These are phyloP conservation scores for Diaporthe velutina DNA, from an alignment of 2,329 filamentous ascomycete species.

Conservation along the genomic window DNA sequence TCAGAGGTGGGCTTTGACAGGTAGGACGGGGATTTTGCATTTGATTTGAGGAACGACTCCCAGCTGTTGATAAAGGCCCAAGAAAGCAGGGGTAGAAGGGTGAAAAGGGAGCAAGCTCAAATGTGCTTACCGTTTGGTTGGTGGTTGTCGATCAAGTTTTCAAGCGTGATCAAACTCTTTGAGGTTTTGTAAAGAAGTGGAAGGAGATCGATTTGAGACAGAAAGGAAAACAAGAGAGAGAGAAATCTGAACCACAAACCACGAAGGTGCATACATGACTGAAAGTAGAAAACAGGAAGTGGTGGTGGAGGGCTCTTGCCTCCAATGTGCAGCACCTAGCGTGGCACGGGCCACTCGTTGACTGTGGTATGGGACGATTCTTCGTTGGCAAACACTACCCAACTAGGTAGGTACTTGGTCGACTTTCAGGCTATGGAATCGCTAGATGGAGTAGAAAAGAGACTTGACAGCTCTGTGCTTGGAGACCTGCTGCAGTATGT, in stretches of 20 bases:
- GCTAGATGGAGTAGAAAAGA: background rate
- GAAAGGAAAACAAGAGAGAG: background rate
- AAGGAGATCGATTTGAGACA: background rate
- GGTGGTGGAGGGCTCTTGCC: background rate
- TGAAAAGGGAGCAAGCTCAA: no score
- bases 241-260: background rate
- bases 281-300: background rate
- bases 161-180: background rate
- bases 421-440: background rate
- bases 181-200: background rate
- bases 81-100: background rate
- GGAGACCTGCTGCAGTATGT: background rate
- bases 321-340: background rate
- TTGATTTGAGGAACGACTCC: background rate
- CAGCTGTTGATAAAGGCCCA: background rate
- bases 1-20: no score
- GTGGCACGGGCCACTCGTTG: constrained; percentile 8
- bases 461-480: background rate
- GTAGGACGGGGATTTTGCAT: no score
- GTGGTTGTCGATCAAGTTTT: background rate
- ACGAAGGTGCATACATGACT: background rate
- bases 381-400: background rate
- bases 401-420: background rate
- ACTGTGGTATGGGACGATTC: background rate
- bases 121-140: background rate